phyloP scores from a whole-genome alignment of 78 protist species.

The Monosiga brevicollis region DNA sequence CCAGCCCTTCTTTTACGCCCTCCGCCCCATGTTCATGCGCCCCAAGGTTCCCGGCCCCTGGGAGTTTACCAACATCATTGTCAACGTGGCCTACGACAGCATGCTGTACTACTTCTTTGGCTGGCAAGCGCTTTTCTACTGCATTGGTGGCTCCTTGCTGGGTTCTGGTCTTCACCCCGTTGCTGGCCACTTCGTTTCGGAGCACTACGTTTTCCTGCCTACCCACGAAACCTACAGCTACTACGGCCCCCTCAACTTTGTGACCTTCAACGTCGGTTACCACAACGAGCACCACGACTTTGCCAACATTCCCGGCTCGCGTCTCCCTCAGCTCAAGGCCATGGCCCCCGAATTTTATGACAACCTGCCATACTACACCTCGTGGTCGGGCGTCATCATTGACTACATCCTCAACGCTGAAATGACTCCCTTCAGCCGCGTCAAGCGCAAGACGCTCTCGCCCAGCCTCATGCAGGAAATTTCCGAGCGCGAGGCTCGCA shows the following conservation, averaged over 20 bases:
- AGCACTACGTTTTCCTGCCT: slow-evolving; percentile 74
- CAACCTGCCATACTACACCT: not conserved
- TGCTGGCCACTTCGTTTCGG: slow-evolving; percentile 81
- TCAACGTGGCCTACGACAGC: slow-evolving; percentile 21
- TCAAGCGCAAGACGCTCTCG: no score
- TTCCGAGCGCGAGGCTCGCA: no score
- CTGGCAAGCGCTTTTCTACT: slow-evolving; percentile 32
- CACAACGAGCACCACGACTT: slow-evolving; percentile 93
- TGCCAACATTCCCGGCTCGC: slow-evolving; percentile 61
- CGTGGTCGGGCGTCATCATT: slow-evolving; percentile 7
- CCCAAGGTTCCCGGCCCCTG: slow-evolving; percentile 21
- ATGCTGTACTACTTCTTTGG: slow-evolving; percentile 31
- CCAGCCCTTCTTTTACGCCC: slow-evolving; percentile 57
- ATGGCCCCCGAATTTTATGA: slow-evolving; percentile 58
- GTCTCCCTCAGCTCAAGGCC: slow-evolving; percentile 14
- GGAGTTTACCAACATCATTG: slow-evolving; percentile 39
- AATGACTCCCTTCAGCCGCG: slow-evolving; percentile 6
- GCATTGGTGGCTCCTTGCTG: slow-evolving; percentile 37
- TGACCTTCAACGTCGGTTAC: slow-evolving; percentile 79
- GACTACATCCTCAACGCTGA: slow-evolving; percentile 6
- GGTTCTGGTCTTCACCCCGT: slow-evolving; percentile 64
- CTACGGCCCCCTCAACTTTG: slow-evolving; percentile 62
- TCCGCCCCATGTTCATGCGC: slow-evolving; percentile 56
- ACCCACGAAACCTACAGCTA: slow-evolving; percentile 79
- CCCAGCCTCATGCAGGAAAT: no score